phyloP scores from a whole-genome alignment of 305 asterid species.

The Ajuga reptans region DNA sequence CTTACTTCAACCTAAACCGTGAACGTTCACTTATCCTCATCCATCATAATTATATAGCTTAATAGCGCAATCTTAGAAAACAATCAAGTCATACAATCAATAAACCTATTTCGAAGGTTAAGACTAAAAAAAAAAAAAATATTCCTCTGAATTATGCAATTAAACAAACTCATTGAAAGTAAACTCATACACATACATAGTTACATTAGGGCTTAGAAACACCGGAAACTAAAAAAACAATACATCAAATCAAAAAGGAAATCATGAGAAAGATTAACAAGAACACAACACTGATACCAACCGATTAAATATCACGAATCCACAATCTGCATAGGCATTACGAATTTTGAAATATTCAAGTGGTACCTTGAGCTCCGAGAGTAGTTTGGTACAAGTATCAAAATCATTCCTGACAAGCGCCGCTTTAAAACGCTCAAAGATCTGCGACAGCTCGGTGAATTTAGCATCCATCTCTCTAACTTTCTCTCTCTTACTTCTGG shows the following conservation, averaged over 20 bases:
- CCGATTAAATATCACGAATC: not conserved
- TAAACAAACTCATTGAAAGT: not conserved
- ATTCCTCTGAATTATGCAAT: not conserved
- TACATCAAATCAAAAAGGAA: not conserved
- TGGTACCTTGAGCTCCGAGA: conserved; percentile 80
- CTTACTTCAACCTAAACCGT: not conserved
- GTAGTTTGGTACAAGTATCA: conserved; percentile 51
- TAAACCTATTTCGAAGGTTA: not conserved
- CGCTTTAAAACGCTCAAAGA: conserved; percentile 66
- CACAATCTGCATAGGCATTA: not conserved
- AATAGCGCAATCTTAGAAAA: not conserved
- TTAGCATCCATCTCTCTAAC: conserved; percentile 64
- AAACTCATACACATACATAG: not conserved
- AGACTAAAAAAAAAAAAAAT: too few relatives aligned
- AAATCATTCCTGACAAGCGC: conserved; percentile 62
- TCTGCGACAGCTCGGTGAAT: conserved; percentile 50
- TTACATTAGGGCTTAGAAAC: not conserved
- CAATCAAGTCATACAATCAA: not conserved
- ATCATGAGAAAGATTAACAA: not conserved
- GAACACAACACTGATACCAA: not conserved
- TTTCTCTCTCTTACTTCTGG: conserved; percentile 10
- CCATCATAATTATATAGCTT: not conserved
- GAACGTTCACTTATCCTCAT: not conserved
- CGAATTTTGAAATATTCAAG: not conserved
- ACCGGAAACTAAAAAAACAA: not conserved